Evolutionary conservation across 768 basidiomycete genomes (phyloP), one percentile per base, ranked within the genome.

Genomic region (Crepidotus variabilis): DNA sequence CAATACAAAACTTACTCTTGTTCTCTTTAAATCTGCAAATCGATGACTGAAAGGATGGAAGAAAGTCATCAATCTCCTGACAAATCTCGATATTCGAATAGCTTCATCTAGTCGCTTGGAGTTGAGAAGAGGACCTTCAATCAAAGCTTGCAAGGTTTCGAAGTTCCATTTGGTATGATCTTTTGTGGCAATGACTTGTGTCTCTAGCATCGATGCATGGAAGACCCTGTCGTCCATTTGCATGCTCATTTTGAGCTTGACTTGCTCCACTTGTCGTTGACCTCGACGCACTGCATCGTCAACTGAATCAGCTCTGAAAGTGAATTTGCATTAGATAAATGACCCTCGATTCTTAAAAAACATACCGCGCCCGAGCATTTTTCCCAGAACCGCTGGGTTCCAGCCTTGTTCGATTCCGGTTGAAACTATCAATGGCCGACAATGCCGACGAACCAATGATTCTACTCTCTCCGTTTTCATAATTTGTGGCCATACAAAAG

Each of bases 181-280:
- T 66, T 92, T 94, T 9, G 87, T 88, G 24, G 88, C 76, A 77
- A 92, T 88, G 11, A 93, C 93, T 72, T 94, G 91, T 1, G 93
- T 92, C 63, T 97, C 94, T 20, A 94, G 77, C 50, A 99, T 75
- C 39, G 79, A 81, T 3, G 86, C 77, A 65, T 95, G 92, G 71
- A 98, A 99, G 3, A 88, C 83, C 68, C 81, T 87, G 69, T 98
- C 97, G 67, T 99, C 97, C 84, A 98, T 92, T 72, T 93, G 90
- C 82, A 97, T 85, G 57, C 88, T 90, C 66, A 90, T 81, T 67
- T 94, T 92, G 53, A 97, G 78, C 70, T 92, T 94, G 22, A 84
- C 87, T 63, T 94, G 90, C 63, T 97, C 93, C 1, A 95, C 88
- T 62, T 94, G 92, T 58, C 91, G 79, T 70, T 97, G 95, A 11